phyloP scores from a whole-genome alignment of 441 rosid genomes.

The Breynia disticha region DNA sequence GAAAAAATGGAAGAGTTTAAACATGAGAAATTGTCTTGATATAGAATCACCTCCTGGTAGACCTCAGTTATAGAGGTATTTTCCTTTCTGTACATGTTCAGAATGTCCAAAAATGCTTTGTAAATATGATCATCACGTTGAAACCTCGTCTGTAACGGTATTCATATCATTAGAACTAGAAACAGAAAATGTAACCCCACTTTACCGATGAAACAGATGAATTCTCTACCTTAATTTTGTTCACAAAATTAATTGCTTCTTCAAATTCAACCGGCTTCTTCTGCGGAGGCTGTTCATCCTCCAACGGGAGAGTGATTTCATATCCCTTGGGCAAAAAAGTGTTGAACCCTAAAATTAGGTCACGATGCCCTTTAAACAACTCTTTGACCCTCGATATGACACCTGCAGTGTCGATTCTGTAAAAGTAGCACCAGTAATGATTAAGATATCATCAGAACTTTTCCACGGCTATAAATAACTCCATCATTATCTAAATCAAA shows the following conservation, averaged over 20 bases:
- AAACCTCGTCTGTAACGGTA: constrained; percentile 78
- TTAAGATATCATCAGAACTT: background rate
- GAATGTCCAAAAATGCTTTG: constrained; percentile 83
- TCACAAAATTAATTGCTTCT: constrained; percentile 93
- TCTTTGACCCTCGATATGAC: constrained; percentile 92
- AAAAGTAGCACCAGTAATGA: constrained; percentile 1
- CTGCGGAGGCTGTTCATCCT: constrained; percentile 66
- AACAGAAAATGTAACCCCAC: constrained; percentile 8
- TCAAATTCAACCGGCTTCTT: constrained; percentile 98
- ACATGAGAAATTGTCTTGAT: constrained; percentile 9
- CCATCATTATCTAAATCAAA: background rate
- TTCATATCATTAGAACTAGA: constrained; percentile 11
- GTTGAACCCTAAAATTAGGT: constrained; percentile 92
- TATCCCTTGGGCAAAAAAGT: constrained; percentile 96
- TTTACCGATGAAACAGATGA: constrained; percentile 4
- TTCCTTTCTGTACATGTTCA: constrained; percentile 95
- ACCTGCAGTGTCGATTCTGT: constrained; percentile 87
- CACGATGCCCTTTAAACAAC: constrained; percentile 79
- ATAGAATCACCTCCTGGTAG: constrained; percentile 63
- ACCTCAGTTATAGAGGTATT: constrained; percentile 88
- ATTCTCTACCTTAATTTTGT: constrained; percentile 87
- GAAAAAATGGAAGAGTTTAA: background rate
- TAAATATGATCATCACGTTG: constrained; percentile 91
- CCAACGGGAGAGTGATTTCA: constrained; percentile 74
- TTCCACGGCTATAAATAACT: background rate